Base-by-base conservation (phyloP, 306 rosid genomes). In the Lathyrus tuberosus region DNA sequence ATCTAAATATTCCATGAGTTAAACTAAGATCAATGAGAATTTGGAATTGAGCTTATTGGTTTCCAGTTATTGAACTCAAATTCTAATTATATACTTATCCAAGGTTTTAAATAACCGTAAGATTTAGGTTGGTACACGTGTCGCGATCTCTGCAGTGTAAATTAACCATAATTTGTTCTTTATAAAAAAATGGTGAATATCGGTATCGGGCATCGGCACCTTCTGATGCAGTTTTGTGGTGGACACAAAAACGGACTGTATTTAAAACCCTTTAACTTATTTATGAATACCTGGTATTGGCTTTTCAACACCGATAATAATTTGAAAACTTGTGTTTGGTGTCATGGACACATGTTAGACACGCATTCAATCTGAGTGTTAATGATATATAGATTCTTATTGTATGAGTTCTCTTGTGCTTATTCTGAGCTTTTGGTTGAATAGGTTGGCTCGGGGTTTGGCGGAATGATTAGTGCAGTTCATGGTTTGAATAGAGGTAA, bases 401-500 rank as follows among this genome's bases (percentile, higher is more conserved):
- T 61, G 4, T 58, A 24, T 20, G 53, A 14, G 65, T 75, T 33
- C 11, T 61, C 37, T 26, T 40, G 35, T 74, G 26, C 30, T 61
- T 42, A 41, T 85, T 35, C 22, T 65, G 9, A 72, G 54, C 38
- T 62, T 64, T 38, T 43, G 18, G 33, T 42, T 72, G 6, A 69
- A 53, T 79, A 94, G 97, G 89, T 86, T 78, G 97, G 99, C 78
- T 81, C 97, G 0, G 96, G 95, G 67, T 75, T 83, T 76, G 97
- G 96, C 47, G 95, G 88, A 63, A 56, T 87, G 88, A 94, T 94
- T 61, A 75, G 96, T 86, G 87, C 91, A 53, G 84, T 91, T 48
- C 83, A 94, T 82, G 75, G 82, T 72, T 82, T 84, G 53, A 94
- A 94, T 72, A 88, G 86, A 66, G 97, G 97, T 85, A 82, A 31